Percentiles rank a stretch among this genome's conserved stretches.
phyloP scores from a whole-genome alignment of 2,329 filamentous ascomycete species.

The Pseudogymnoascus sp. region DNA sequence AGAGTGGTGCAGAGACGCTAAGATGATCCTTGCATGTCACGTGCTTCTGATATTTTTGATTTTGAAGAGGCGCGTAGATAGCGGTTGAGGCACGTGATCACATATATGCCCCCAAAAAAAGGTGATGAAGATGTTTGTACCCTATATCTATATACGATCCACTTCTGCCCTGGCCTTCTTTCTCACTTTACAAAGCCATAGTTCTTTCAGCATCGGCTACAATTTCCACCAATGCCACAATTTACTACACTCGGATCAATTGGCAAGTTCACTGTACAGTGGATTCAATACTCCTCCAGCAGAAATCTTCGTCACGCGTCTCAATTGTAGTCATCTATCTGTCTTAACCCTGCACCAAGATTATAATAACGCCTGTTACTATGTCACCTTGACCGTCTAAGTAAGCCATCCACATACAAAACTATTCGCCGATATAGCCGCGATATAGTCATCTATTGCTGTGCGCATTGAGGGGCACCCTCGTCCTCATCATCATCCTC shows the following conservation, averaged over 20 bases:
- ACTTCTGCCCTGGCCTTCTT: neutral
- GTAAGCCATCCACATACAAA: conserved; percentile 3
- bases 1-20: conserved; percentile 17
- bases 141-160: neutral
- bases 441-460: conserved; percentile 24
- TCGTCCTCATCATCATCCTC: conserved; percentile 58
- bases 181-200: neutral
- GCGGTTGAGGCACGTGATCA: neutral
- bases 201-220: neutral
- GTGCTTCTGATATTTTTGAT: neutral
- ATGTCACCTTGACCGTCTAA: conserved; percentile 6
- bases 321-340: conserved; percentile 1
- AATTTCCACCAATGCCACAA: neutral
- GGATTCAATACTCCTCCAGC: neutral
- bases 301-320: neutral
- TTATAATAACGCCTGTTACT: conserved; percentile 8
- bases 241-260: neutral
- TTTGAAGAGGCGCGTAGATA: neutral
- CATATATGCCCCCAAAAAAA: neutral
- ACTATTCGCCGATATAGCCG: neutral
- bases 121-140: neutral
- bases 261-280: neutral
- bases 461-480: conserved; percentile 57
- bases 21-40: neutral
- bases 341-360: conserved; percentile 2